phyloP scores from a whole-genome alignment of 345 rosid species.

The Jatropha curcas region DNA sequence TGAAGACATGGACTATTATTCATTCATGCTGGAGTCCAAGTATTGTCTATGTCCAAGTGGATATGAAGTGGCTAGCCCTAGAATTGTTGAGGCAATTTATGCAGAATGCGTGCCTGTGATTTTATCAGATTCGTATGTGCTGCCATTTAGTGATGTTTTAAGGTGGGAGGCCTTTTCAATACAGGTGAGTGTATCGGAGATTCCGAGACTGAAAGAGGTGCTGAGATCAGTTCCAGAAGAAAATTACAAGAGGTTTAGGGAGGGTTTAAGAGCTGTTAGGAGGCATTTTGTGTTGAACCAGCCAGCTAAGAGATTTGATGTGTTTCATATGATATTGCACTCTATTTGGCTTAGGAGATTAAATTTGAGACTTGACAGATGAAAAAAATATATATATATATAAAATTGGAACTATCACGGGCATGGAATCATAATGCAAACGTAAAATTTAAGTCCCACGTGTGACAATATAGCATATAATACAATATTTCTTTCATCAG shows the following conservation, averaged over 20 bases:
- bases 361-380: constrained; percentile 51
- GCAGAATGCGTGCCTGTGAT: constrained; percentile 87
- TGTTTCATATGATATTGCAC: constrained; percentile 79
- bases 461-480: no score
- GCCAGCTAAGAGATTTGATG: constrained; percentile 70
- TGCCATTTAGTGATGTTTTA: constrained; percentile 83
- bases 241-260: constrained; percentile 52
- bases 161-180: constrained; percentile 83
- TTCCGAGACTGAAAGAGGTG: constrained; percentile 76
- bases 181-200: constrained; percentile 53
- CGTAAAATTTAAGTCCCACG: no score
- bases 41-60: constrained; percentile 95
- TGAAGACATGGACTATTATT: constrained; percentile 52
- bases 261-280: constrained; percentile 52
- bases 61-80: constrained; percentile 89
- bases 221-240: constrained; percentile 54
- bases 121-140: constrained; percentile 61
- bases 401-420: neutral
- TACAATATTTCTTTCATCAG: no score
- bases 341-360: constrained; percentile 90
- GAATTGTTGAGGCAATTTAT: constrained; percentile 80
- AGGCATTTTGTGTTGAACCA: constrained; percentile 74
- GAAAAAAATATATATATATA: constrained; percentile 21
- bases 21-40: constrained; percentile 70
- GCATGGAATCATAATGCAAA: neutral